Percentiles rank a stretch among this genome's conserved stretches.
Evolutionary conservation across 441 rosid species (phyloP).

Genomic region (Corymbia calophylla): DNA sequence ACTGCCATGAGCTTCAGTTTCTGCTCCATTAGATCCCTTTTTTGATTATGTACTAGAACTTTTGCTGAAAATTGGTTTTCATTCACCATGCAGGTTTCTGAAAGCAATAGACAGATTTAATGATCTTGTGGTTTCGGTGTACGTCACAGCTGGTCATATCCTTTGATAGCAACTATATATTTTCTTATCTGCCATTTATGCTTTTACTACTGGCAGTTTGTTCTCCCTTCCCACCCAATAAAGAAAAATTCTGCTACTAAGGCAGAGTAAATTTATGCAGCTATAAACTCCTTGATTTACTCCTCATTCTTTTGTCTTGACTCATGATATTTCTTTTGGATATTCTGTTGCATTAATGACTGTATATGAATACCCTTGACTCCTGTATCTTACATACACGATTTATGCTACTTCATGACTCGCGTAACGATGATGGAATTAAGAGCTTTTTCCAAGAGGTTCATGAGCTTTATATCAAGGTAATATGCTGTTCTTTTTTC

Average conservation of each 20-base stretch:
- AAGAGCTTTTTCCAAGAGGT: conserved; percentile 98
- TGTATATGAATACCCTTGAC: conserved; percentile 38
- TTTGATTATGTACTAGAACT: background rate
- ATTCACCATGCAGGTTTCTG: conserved; percentile 55
- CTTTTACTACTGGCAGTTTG: background rate
- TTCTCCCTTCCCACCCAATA: background rate
- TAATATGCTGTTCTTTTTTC: conserved; percentile 1
- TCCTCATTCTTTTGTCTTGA: background rate
- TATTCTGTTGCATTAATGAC: background rate
- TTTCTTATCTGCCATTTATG: background rate
- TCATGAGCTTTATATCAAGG: conserved; percentile 96
- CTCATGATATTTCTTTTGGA: background rate
- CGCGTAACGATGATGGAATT: conserved; percentile 93
- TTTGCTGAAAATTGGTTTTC: background rate
- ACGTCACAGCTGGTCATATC: conserved; percentile 98
- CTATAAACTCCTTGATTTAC: background rate
- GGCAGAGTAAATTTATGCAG: background rate
- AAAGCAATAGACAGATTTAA: conserved; percentile 90
- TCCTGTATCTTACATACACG: conserved; percentile 53
- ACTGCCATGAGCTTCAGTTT: background rate
- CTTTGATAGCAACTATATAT: conserved; percentile 23
- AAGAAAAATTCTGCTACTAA: background rate
- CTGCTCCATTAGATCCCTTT: background rate
- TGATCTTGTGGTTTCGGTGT: conserved; percentile 89
- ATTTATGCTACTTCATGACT: conserved; percentile 94